phyloP scores from a whole-genome alignment of 1,139 yeast species.

The Candida sp. region DNA sequence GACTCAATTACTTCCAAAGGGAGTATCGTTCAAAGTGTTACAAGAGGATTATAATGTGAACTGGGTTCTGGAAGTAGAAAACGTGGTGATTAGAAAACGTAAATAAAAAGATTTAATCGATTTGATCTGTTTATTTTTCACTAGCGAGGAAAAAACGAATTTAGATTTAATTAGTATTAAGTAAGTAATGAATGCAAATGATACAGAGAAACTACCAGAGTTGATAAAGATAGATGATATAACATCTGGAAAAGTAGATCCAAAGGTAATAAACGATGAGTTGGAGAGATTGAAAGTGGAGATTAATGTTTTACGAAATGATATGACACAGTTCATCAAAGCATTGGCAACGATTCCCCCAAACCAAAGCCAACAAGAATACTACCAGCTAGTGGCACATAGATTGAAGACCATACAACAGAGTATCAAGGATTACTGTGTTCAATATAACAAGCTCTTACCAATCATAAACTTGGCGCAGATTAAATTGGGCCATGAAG shows the following conservation, averaged over 20 bases:
- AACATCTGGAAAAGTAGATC: slow-evolving; percentile 40
- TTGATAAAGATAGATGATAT: slow-evolving; percentile 45
- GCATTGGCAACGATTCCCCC: slow-evolving; percentile 38
- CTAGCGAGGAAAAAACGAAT: background rate
- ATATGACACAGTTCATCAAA: slow-evolving; percentile 38
- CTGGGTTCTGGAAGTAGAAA: slow-evolving; percentile 26
- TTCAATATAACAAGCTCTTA: slow-evolving; percentile 40
- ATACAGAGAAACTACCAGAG: slow-evolving; percentile 26
- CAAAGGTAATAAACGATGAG: slow-evolving; percentile 34
- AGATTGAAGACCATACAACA: slow-evolving; percentile 33
- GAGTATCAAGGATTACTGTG: slow-evolving; percentile 41
- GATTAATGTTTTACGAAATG: slow-evolving; percentile 40
- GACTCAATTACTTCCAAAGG: slow-evolving; percentile 26
- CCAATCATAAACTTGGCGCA: slow-evolving; percentile 52
- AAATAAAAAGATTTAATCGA: background rate
- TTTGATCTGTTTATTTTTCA: too few species aligned
- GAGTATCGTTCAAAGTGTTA: slow-evolving; percentile 17
- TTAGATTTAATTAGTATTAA: too few species aligned
- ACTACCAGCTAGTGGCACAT: slow-evolving; percentile 25
- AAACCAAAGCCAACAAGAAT: slow-evolving; percentile 35
- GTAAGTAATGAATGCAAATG: background rate
- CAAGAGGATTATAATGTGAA: slow-evolving; percentile 13
- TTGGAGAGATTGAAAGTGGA: slow-evolving; percentile 42
- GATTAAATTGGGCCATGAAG: slow-evolving; percentile 46
- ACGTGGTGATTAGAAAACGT: slow-evolving; percentile 19